A percentile compares a stretch with the other conserved stretches of the same genome.
Conservation (phyloP, 2,329 filamentous ascomycete species). For the Colletotrichum sp. region DNA sequence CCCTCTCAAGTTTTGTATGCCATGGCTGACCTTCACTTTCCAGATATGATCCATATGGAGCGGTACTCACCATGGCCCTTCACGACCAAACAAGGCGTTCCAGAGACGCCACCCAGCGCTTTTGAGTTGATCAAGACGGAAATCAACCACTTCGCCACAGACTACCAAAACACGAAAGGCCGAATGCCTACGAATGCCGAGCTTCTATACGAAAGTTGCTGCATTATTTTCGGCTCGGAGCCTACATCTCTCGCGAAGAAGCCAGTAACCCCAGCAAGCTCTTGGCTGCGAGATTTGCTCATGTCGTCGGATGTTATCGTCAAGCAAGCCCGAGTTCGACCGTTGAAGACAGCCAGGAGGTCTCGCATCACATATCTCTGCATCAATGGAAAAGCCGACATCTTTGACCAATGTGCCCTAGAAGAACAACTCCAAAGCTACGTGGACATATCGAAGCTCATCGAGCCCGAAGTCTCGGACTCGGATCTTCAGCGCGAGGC, state of each 20-base stretch:
- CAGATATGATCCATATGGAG: constrained; percentile 42
- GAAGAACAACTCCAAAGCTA: constrained; percentile 12
- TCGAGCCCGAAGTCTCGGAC: neutral
- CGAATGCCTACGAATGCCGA: neutral
- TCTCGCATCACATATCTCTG: constrained; percentile 14
- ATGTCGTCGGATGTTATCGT: constrained; percentile 13
- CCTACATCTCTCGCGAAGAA: neutral
- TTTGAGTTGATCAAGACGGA: constrained; percentile 16
- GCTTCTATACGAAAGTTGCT: constrained; percentile 15
- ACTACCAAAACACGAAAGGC: neutral
- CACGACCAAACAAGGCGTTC: constrained; percentile 20
- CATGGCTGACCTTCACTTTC: too few relatives aligned
- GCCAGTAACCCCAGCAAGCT: constrained; percentile 22
- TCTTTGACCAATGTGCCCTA: constrained; percentile 7
- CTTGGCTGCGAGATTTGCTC: constrained; percentile 31
- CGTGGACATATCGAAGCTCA: neutral
- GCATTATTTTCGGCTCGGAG: constrained; percentile 25
- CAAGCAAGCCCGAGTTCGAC: constrained; percentile 19
- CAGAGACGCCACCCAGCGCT: constrained; percentile 17
- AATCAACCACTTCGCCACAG: constrained; percentile 2
- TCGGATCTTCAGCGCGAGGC: constrained; percentile 7
- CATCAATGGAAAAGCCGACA: constrained; percentile 15
- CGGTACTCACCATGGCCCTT: constrained; percentile 37
- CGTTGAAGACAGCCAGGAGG: neutral
- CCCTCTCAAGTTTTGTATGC: neutral